Conservation (phyloP, 2,329 filamentous ascomycete species). For the Pestalotiopsis sp. region DNA sequence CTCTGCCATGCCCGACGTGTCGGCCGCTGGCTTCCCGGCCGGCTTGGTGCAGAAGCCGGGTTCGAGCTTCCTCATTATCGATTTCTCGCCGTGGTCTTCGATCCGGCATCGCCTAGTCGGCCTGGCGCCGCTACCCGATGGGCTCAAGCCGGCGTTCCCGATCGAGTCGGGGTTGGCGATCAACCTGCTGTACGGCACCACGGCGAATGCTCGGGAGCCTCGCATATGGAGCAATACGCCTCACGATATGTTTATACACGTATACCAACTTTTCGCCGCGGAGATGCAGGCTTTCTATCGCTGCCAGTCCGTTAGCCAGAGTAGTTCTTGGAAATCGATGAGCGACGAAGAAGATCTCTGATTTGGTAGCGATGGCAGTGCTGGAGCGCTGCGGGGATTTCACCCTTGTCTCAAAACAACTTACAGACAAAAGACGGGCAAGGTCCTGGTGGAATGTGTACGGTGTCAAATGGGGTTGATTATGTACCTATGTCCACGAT, state of each 20-base stretch:
- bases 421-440: too few species aligned
- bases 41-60: constrained; percentile 51
- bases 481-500: too few species aligned
- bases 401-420: background rate
- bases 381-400: background rate
- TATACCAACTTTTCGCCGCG: constrained; percentile 60
- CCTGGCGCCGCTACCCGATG: constrained; percentile 45
- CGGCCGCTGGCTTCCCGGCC: constrained; percentile 53
- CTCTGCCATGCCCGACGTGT: constrained; percentile 30
- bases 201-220: constrained; percentile 55
- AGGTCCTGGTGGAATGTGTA: too few species aligned
- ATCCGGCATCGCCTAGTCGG: constrained; percentile 56
- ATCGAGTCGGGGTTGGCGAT: constrained; percentile 49
- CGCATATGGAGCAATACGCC: constrained; percentile 45
- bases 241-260: constrained; percentile 44
- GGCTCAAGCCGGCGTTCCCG: constrained; percentile 51
- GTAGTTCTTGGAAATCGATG: constrained; percentile 41
- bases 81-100: constrained; percentile 60
- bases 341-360: constrained; percentile 41
- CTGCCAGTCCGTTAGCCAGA: constrained; percentile 51
- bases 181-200: constrained; percentile 59
- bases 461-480: too few species aligned
- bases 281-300: constrained; percentile 67
- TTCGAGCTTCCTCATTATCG: constrained; percentile 60
- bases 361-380: constrained; percentile 31